Evolutionary conservation across 2,329 filamentous ascomycete genomes (phyloP).

Genomic region (Hymenoscyphus salicellus): DNA sequence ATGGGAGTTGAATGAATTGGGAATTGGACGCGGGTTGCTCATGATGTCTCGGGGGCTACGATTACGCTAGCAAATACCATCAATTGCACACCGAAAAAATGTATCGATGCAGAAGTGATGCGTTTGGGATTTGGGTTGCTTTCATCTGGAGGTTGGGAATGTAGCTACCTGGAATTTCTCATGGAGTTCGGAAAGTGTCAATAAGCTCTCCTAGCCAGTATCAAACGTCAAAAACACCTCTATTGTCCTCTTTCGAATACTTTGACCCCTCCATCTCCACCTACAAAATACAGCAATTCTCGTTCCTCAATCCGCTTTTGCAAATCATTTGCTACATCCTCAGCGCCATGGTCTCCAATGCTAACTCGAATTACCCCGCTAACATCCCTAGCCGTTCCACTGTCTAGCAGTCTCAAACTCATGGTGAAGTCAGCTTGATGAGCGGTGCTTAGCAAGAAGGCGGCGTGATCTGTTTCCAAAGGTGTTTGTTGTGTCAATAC

Average conservation of each 20-base stretch:
- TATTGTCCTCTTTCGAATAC: conserved; percentile 80
- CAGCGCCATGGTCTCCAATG: conserved; percentile 44
- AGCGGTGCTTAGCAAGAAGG: conserved; percentile 68
- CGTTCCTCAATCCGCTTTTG: conserved; percentile 49
- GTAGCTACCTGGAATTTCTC: conserved; percentile 5
- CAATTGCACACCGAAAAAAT: conserved; percentile 30
- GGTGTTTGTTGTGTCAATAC: conserved; percentile 58
- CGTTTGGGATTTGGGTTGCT: conserved; percentile 16
- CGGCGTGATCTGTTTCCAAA: conserved; percentile 67
- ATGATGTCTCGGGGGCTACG: conserved; percentile 32
- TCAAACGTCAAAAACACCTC: conserved; percentile 4
- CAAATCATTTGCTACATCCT: conserved; percentile 32
- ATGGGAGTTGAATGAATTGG: conserved; percentile 37
- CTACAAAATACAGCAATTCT: conserved; percentile 79
- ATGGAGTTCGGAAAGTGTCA: conserved; percentile 10
- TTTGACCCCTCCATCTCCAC: conserved; percentile 72
- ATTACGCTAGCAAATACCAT: conserved; percentile 37
- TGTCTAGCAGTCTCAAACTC: conserved; percentile 74
- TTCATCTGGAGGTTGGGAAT: conserved; percentile 4
- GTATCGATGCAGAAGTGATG: conserved; percentile 20
- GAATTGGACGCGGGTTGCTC: conserved; percentile 33
- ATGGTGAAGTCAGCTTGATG: conserved; percentile 72
- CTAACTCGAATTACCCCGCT: conserved; percentile 82
- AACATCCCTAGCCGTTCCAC: conserved; percentile 84
- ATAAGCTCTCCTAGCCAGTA: conserved; percentile 5